Evolutionary conservation across 495 filamentous ascomycete genomes (phyloP).

Genomic region (Letharia columbiana): DNA sequence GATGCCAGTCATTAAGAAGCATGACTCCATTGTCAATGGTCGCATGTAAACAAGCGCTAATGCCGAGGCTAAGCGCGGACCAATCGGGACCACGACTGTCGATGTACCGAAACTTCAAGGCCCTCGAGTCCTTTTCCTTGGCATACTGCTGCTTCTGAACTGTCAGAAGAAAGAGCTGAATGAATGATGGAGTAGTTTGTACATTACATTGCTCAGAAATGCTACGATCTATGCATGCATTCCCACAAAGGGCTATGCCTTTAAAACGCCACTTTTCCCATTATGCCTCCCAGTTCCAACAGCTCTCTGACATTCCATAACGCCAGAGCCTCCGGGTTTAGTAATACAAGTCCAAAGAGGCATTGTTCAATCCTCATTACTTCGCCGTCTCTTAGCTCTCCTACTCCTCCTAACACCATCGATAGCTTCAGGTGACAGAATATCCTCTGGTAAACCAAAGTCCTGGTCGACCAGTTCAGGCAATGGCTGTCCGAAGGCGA

Average conservation of each 20-base stretch:
- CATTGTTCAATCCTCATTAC: conserved; percentile 22
- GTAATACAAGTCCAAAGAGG: background rate
- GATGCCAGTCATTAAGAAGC: background rate
- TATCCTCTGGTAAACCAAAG: conserved; percentile 66
- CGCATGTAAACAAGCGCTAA: conserved; percentile 5
- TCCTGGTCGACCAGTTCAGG: conserved; percentile 61
- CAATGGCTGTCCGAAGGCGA: conserved; percentile 74
- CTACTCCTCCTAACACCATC: conserved; percentile 55
- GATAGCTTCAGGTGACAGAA: conserved; percentile 58
- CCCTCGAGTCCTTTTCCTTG: background rate
- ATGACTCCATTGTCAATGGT: background rate
- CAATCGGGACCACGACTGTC: background rate
- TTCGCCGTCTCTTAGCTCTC: conserved; percentile 37
- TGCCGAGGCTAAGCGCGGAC: conserved; percentile 5
- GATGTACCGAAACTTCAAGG: background rate
- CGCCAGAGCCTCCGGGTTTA: background rate
- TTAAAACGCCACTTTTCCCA: background rate
- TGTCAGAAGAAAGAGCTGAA: background rate
- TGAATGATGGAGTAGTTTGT: background rate
- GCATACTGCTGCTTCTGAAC: background rate
- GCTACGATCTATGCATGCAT: background rate
- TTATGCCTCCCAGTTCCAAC: too few relatives aligned
- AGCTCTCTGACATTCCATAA: background rate
- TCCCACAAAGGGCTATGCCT: background rate
- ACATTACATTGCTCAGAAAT: background rate